A percentile compares a stretch with the other conserved stretches of the same genome.
Conservation (phyloP, 73 alveolate genomes). For the Tetrahymena elliotti region DNA sequence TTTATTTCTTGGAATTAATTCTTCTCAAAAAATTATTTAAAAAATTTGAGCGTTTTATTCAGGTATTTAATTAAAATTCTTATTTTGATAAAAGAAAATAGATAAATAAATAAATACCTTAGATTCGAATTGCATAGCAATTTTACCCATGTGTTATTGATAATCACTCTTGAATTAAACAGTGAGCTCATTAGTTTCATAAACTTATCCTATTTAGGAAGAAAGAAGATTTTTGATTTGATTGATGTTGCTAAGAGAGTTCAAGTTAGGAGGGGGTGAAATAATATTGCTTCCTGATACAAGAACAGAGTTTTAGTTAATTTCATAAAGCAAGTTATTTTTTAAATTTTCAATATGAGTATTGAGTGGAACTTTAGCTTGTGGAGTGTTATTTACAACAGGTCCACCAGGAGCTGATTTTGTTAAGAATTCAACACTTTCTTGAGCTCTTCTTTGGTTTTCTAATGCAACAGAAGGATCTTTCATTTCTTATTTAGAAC, state of each 20-base stretch:
- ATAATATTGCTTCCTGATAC: slow-evolving; percentile 7
- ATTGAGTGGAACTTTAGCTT: not conserved
- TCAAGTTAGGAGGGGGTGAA: slow-evolving; percentile 2
- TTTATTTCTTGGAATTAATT: no score
- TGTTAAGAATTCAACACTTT: slow-evolving; percentile 3
- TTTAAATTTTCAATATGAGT: slow-evolving; percentile 4
- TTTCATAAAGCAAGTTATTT: slow-evolving; percentile 13
- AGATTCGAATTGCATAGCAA: not conserved
- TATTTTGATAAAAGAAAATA: not conserved
- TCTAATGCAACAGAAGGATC: slow-evolving; percentile 25
- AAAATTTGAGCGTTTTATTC: no score
- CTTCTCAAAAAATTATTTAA: no score
- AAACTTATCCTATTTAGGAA: not conserved
- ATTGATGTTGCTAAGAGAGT: not conserved
- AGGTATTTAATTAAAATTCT: no score
- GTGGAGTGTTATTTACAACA: slow-evolving; percentile 18
- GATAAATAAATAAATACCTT: not conserved
- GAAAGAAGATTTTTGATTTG: slow-evolving; percentile 11
- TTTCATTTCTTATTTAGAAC: slow-evolving; percentile 9
- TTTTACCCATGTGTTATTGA: slow-evolving; percentile 25
- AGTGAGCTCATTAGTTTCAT: slow-evolving; percentile 1
- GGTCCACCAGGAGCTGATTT: not conserved
- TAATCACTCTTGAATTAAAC: slow-evolving; percentile 25
- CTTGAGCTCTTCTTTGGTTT: slow-evolving; percentile 17
- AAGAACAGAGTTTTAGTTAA: slow-evolving; percentile 9